phyloP scores from a whole-genome alignment of 75 land plant genomes.

The Cunninghamia lanceolata region DNA sequence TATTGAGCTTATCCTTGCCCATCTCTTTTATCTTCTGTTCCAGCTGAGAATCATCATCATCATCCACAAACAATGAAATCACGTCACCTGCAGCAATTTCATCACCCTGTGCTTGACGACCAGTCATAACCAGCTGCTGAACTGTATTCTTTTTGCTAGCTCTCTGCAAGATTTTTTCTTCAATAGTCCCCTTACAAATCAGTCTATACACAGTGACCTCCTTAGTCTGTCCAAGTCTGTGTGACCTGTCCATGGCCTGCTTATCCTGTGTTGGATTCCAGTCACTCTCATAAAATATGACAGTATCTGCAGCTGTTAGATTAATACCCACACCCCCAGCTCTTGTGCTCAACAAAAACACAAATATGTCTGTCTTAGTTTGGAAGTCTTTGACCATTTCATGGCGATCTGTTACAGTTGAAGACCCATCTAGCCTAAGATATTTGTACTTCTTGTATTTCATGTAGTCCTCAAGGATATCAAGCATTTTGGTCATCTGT shows the following conservation, averaged over 20 bases:
- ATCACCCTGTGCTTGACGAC: constrained; percentile 74
- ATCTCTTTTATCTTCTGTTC: constrained; percentile 86
- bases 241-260: constrained; percentile 99
- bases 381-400: constrained; percentile 98
- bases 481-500: constrained; percentile 98
- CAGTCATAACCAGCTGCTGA: constrained; percentile 99
- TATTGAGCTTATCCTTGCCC: constrained; percentile 79
- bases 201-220: constrained; percentile 69
- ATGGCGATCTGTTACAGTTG: constrained; percentile 82
- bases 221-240: constrained; percentile 91
- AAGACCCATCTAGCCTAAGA: constrained; percentile 92
- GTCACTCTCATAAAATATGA: constrained; percentile 97
- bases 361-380: constrained; percentile 90
- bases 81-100: constrained; percentile 86
- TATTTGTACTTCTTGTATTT: constrained; percentile 89
- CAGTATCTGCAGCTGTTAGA: constrained; percentile 97
- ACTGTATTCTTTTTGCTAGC: constrained; percentile 73
- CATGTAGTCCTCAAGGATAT: constrained; percentile 99
- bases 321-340: constrained; percentile 98
- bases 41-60: constrained; percentile 51
- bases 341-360: constrained; percentile 92
- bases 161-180: constrained; percentile 46
- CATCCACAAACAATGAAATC: constrained; percentile 83
- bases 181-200: constrained; percentile 40
- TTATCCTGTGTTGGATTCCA: constrained; percentile 98